These are phyloP conservation scores for Amanita fuliginea DNA, from an alignment of 768 basidiomycete species.

Conservation along the genomic window DNA sequence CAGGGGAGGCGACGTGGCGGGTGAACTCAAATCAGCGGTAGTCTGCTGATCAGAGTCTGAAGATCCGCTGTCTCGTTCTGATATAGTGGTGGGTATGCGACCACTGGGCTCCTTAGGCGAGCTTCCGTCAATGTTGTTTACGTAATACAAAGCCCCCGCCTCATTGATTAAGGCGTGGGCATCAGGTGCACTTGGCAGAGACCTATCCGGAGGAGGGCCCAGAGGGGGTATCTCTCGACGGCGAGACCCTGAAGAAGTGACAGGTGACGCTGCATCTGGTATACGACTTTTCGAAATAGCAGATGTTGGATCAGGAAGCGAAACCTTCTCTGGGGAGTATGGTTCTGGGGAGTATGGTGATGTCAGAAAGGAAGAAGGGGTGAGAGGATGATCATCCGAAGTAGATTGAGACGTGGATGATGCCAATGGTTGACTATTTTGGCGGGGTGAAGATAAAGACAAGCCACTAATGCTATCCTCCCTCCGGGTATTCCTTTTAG, in stretches of 20 bases:
- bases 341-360: constrained; percentile 21
- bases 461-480: not conserved
- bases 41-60: not conserved
- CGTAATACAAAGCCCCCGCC: constrained; percentile 58
- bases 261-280: constrained; percentile 11
- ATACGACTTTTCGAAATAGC: constrained; percentile 15
- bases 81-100: constrained; percentile 35
- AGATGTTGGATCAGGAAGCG: not conserved
- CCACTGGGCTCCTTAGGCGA: constrained; percentile 14
- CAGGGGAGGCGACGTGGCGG: not conserved
- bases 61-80: constrained; percentile 29
- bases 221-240: constrained; percentile 7
- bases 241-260: constrained; percentile 19
- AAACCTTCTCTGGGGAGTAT: constrained; percentile 11
- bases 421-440: constrained; percentile 1
- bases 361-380: constrained; percentile 18
- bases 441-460: not conserved
- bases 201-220: constrained; percentile 10
- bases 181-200: constrained; percentile 13
- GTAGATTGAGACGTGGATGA: constrained; percentile 7
- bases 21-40: not conserved
- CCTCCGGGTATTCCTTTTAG: not conserved
- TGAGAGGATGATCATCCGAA: constrained; percentile 8
- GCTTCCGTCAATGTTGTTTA: constrained; percentile 40
- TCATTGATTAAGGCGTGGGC: constrained; percentile 31